Conservation (phyloP, 331 rosid species). For the Quercus lobata region DNA sequence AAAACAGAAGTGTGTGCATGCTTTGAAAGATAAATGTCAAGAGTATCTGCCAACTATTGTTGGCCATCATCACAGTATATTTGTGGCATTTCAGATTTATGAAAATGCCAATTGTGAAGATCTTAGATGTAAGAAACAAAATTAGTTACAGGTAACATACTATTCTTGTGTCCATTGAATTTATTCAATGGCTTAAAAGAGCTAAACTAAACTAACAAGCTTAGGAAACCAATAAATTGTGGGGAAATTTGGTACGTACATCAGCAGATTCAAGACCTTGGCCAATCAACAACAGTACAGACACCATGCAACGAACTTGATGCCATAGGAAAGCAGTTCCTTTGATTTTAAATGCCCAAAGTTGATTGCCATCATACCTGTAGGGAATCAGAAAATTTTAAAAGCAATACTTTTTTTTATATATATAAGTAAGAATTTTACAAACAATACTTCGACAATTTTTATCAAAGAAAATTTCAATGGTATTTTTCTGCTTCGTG, state of each 20-base stretch:
- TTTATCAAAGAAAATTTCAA: neutral
- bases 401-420: neutral
- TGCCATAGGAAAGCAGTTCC: constrained; percentile 99
- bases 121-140: neutral
- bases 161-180: too few species aligned
- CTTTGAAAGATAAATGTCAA: neutral
- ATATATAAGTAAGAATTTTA: too few species aligned
- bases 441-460: too few species aligned
- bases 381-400: constrained; percentile 17
- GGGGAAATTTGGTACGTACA: constrained; percentile 44
- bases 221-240: constrained; percentile 12
- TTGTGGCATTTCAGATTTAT: too few species aligned
- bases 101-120: neutral
- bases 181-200: neutral
- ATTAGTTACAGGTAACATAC: too few species aligned
- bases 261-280: constrained; percentile 85
- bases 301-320: constrained; percentile 95
- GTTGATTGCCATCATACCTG: constrained; percentile 70
- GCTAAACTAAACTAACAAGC: neutral
- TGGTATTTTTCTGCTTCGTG: neutral
- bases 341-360: constrained; percentile 68
- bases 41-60: neutral
- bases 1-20: neutral
- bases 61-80: neutral
- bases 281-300: constrained; percentile 80